Evolutionary conservation across 805 yeast species (phyloP), one percentile per base, ranked within the genome.

Genomic region (Pichia gijzeniarum): DNA sequence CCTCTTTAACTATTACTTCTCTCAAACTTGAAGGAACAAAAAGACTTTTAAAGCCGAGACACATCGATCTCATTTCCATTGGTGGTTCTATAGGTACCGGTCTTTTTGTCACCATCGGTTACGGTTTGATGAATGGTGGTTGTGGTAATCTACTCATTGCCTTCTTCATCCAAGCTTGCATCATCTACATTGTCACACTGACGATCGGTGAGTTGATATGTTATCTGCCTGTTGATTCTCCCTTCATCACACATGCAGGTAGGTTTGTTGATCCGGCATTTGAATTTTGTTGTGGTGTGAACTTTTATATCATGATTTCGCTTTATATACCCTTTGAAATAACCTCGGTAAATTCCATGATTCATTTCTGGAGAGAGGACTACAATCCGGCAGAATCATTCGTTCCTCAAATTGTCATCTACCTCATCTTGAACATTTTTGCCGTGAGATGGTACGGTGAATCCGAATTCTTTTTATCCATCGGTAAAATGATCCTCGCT

Each of bases 21-120:
- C n/a, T n/a, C n/a, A n/a, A n/a, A n/a, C n/a, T n/a, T n/a, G n/a
- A n/a, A n/a, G n/a, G n/a, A n/a, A 48, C 51, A 1, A 68, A 68
- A 28, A 63, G 91, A 38, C 70, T 71, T 25, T 67, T 85, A 45
- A 65, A 71, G 49, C 77, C 80, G 43, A 69, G 95, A 48, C 95
- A 88, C 64, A 79, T 86, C 20, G 88, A 85, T 56, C 70, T 86
- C 43, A 79, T 86, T 50, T 84, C 88, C 12, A 80, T 86, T 20
- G 88, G 91, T 17, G 93, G 91, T 43, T 82, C 87, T 35, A 82
- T 85, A 51, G 95, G 95, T 34, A 82, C 91, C 1, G 91, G 85
- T 8, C 65, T 85, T 5, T 85, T 85, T 53, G 88, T 84, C 4
- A 75, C 86, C 21, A 81, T 83, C 45, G 89, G 89, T 13, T 63